These are phyloP conservation scores for Exophiala calicioides DNA, from an alignment of 2,329 filamentous ascomycete species.

Conservation along the genomic window DNA sequence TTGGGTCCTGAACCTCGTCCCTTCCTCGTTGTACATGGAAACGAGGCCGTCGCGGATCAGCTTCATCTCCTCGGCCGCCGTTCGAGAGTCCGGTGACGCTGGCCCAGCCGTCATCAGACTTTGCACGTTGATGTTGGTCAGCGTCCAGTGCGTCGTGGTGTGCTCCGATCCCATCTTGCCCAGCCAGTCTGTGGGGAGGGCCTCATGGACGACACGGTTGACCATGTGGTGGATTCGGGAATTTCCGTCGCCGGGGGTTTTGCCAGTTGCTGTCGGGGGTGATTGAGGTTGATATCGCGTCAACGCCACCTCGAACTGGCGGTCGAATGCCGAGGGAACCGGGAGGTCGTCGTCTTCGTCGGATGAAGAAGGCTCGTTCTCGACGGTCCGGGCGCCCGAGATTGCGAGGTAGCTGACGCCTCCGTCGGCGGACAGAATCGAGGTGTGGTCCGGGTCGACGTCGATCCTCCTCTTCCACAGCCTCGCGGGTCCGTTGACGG, in stretches of 20 bases:
- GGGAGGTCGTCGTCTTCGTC: not conserved
- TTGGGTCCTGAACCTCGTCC: no score
- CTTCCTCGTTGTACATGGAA: no score
- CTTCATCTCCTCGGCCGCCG: slow-evolving; percentile 21
- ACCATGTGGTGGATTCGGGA: no score
- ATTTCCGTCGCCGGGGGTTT: slow-evolving; percentile 15
- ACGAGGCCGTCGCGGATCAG: slow-evolving; percentile 14
- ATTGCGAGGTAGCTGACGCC: slow-evolving; percentile 75
- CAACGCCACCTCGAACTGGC: slow-evolving; percentile 54
- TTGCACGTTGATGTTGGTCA: slow-evolving; percentile 16
- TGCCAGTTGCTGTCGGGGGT: not conserved
- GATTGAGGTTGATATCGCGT: slow-evolving; percentile 6
- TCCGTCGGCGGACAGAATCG: slow-evolving; percentile 66
- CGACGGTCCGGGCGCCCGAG: slow-evolving; percentile 56
- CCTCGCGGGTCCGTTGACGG: slow-evolving; percentile 71
- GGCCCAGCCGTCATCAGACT: no score
- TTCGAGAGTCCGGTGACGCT: not conserved
- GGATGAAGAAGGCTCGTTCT: slow-evolving; percentile 38
- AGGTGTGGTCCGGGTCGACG: slow-evolving; percentile 57
- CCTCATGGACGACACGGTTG: no score
- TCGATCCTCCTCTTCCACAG: slow-evolving; percentile 73
- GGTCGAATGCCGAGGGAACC: slow-evolving; percentile 53
- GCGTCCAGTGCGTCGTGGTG: slow-evolving; percentile 4
- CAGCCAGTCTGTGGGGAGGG: no score
- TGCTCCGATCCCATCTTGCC: no score